phyloP scores from a whole-genome alignment of 2,329 filamentous ascomycete species.

The Cladosporium sp. region DNA sequence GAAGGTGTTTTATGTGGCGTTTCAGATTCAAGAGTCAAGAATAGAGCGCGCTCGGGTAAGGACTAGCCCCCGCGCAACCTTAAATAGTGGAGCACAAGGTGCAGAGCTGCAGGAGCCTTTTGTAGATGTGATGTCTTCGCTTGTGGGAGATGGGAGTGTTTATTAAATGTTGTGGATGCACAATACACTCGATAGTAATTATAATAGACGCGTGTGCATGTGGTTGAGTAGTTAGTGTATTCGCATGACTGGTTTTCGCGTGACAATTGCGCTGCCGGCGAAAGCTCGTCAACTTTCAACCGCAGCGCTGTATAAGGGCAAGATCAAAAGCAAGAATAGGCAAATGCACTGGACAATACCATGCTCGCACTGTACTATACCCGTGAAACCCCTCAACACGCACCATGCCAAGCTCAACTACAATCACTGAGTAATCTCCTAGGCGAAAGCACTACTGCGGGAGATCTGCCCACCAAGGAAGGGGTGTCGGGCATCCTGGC shows the following conservation, averaged over 20 bases:
- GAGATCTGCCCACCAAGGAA: slow-evolving; percentile 4
- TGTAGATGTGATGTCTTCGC: slow-evolving; percentile 9
- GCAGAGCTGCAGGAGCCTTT: slow-evolving; percentile 10
- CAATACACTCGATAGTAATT: not conserved
- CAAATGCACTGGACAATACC: not conserved
- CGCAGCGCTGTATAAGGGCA: not conserved
- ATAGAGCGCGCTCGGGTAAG: slow-evolving; percentile 6
- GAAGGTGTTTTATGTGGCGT: slow-evolving; percentile 18
- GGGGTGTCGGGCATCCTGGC: not conserved
- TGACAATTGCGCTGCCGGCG: not conserved
- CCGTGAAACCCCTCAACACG: not conserved
- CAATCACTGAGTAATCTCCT: not conserved
- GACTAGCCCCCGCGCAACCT: slow-evolving; percentile 11
- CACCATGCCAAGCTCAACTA: not conserved
- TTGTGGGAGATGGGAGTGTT: not conserved
- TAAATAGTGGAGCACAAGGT: slow-evolving; percentile 10
- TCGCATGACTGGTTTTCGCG: not conserved
- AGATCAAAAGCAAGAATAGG: not conserved
- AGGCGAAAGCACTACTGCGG: not conserved
- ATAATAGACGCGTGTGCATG: not conserved
- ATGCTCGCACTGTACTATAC: not conserved
- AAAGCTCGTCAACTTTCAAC: not conserved
- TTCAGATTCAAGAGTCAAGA: not conserved
- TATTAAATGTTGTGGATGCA: not conserved
- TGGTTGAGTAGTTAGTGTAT: not conserved